Evolutionary conservation across 1,284 basidiomycete genomes (phyloP), one percentile per base, ranked within the genome.

Genomic region (Marasmius oreades): DNA sequence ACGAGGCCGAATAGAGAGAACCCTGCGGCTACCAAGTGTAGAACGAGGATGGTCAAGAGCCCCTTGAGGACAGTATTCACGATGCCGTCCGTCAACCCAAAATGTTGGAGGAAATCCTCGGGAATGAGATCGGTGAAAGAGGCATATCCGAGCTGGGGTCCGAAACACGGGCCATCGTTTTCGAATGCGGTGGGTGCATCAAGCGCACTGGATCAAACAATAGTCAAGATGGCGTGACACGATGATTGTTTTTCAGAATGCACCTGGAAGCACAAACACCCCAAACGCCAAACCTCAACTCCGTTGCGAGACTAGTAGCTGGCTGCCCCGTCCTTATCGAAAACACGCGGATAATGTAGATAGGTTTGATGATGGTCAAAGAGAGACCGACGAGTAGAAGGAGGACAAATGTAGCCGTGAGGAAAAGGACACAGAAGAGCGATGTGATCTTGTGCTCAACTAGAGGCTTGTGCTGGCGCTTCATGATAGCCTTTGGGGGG

Each of bases 361-460:
- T 80, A 33, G 81, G 67, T 67, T 87, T 86, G 69, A 86, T 83
- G 69, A 92, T 86, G 2, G 90, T 82, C 23, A 87, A 69, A 5
- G 88, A 91, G 58, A 92, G 71, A 4, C 84, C 86, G 54, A 89
- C 84, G 56, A 92, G 78, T 23, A 92, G 75, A 56, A 88, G 80
- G 50, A 92, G 79, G n/a, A 89, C 48, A 68, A 87, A 90, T 6
- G 84, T 78, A 2, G 68, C 63, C 55, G 86, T 64, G 50, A 85
- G 77, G 22, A 82, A 66, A 37, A 74, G 61, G 61, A 77, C 73
- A 45, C 77, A 75, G 22, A 75, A 59, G 52, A 76, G 60, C 18
- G 81, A 81, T 55, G 84, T 67, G 37, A 69, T 55, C n/a, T 73
- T 70, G 63, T 86, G 79, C 28, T 64, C 68, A 28, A 69, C 70